Conservation (phyloP, 1,284 basidiomycete species). For the Inonotus obliquus region DNA sequence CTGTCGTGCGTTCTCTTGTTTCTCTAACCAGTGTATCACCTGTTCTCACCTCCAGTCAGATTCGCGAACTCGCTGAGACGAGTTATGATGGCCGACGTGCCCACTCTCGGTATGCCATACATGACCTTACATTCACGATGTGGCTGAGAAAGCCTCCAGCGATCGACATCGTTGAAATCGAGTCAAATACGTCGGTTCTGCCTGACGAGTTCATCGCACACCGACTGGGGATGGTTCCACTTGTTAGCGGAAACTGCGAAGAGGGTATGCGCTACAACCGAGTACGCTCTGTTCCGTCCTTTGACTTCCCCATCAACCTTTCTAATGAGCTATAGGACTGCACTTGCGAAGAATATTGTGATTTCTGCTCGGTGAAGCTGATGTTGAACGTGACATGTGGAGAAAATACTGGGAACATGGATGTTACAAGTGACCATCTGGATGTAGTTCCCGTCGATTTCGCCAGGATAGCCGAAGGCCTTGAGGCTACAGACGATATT, state of each 20-base stretch:
- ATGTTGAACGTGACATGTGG: slow-evolving; percentile 69
- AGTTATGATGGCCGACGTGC: slow-evolving; percentile 93
- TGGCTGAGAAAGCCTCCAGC: slow-evolving; percentile 42
- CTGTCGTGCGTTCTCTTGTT: slow-evolving; percentile 56
- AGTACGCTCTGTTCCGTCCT: slow-evolving; percentile 38
- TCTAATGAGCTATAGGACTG: slow-evolving; percentile 62
- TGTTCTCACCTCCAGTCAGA: slow-evolving; percentile 33
- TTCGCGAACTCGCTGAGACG: slow-evolving; percentile 88
- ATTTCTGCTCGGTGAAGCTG: slow-evolving; percentile 77
- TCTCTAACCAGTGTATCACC: not conserved
- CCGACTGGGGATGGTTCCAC: slow-evolving; percentile 90
- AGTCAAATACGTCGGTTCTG: slow-evolving; percentile 88
- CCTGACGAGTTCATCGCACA: slow-evolving; percentile 99
- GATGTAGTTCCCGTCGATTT: slow-evolving; percentile 45
- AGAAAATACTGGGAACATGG: slow-evolving; percentile 60
- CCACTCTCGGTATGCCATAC: slow-evolving; percentile 76
- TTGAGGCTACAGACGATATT: slow-evolving; percentile 60
- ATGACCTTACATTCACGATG: slow-evolving; percentile 16
- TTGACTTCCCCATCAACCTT: slow-evolving; percentile 5
- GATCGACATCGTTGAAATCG: slow-evolving; percentile 95
- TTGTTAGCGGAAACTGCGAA: slow-evolving; percentile 81
- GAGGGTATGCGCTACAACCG: slow-evolving; percentile 80
- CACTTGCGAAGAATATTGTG: slow-evolving; percentile 74
- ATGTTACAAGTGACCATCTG: slow-evolving; percentile 78
- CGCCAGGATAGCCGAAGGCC: slow-evolving; percentile 22